A percentile compares a stretch with the other conserved stretches of the same genome.
Evolutionary conservation across 2,329 filamentous ascomycete species (phyloP).

Genomic region (Thelonectria discophora): DNA sequence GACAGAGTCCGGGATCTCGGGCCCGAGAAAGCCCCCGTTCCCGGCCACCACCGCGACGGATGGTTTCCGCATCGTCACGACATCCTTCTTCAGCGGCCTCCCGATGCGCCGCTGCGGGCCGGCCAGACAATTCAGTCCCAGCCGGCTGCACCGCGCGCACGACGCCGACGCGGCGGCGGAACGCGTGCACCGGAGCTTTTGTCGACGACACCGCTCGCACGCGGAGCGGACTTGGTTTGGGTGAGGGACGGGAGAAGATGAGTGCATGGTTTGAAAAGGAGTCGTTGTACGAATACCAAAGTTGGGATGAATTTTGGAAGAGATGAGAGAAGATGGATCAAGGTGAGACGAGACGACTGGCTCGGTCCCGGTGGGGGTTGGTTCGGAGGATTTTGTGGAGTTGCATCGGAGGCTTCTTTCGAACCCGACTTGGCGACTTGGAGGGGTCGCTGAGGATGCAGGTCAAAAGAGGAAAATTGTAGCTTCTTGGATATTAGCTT

Average conservation of each 20-base stretch:
- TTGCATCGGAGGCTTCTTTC: conserved; percentile 33
- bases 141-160: conserved; percentile 44
- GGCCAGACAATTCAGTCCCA: conserved; percentile 41
- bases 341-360: neutral
- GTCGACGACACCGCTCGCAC: conserved; percentile 46
- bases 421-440: conserved; percentile 1
- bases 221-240: conserved; percentile 47
- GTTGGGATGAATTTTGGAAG: neutral
- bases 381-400: conserved; percentile 34
- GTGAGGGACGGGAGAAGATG: conserved; percentile 32
- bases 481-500: no score
- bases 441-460: no score
- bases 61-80: conserved; percentile 21
- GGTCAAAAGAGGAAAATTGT: no score
- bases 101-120: conserved; percentile 46
- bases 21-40: neutral
- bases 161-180: conserved; percentile 31
- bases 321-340: neutral
- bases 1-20: neutral
- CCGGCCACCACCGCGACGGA: neutral
- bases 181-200: conserved; percentile 46
- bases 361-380: neutral
- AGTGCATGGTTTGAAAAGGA: conserved; percentile 22
- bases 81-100: conserved; percentile 40
- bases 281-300: conserved; percentile 2